phyloP scores from a whole-genome alignment of 2,329 filamentous ascomycete genomes.

The Thermoascus crustaceus region DNA sequence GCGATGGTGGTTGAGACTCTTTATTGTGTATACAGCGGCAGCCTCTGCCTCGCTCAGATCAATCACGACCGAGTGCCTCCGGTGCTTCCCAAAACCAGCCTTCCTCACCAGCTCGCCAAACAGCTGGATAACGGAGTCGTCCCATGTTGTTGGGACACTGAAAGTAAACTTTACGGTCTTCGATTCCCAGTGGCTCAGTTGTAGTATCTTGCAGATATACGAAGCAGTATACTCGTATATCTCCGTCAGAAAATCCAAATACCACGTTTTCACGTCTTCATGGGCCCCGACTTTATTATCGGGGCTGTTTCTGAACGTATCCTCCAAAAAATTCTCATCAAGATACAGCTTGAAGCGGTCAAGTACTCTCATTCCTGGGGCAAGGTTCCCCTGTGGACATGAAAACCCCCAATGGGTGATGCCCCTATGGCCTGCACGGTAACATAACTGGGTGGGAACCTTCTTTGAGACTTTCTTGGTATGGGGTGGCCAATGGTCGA shows the following conservation, averaged over 20 bases:
- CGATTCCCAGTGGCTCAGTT: neutral
- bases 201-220: neutral
- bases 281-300: neutral
- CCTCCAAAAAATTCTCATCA: neutral
- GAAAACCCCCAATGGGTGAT: neutral
- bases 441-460: neutral
- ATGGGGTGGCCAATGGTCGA: neutral
- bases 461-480: neutral
- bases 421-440: neutral
- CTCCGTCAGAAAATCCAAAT: neutral
- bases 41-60: neutral
- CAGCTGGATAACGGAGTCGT: neutral
- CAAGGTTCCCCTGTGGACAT: neutral
- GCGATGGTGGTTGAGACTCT: neutral
- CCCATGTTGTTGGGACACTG: neutral
- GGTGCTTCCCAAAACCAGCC: neutral
- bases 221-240: neutral
- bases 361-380: neutral
- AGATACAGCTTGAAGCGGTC: neutral
- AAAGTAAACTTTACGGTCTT: neutral
- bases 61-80: neutral
- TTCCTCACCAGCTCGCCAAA: neutral
- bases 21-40: neutral
- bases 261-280: neutral
- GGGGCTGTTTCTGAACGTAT: neutral